phyloP scores from a whole-genome alignment of 1,139 yeast genomes.

The Blastobotrys proliferans region DNA sequence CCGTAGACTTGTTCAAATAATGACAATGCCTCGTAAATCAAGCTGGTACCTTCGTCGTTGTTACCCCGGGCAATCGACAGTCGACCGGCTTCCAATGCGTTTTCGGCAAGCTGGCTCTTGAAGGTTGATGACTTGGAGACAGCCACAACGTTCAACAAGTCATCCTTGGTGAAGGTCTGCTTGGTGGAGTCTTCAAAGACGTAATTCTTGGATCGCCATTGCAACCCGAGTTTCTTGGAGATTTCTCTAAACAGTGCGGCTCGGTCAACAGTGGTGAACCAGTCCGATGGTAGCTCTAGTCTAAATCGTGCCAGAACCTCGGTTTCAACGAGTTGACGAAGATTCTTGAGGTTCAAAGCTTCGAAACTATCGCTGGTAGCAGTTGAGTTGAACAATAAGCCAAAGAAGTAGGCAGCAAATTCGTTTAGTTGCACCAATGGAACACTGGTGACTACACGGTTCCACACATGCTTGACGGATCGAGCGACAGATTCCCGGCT shows the following conservation, averaged over 20 bases:
- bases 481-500: constrained; percentile 75
- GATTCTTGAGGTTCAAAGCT: no score
- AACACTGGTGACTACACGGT: constrained; percentile 43
- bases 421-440: constrained; percentile 57
- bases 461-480: constrained; percentile 70
- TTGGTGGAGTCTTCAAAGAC: constrained; percentile 44
- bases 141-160: constrained; percentile 69
- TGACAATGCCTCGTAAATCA: constrained; percentile 65
- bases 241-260: constrained; percentile 62
- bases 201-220: constrained; percentile 62
- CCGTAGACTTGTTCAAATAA: constrained; percentile 86
- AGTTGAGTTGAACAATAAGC: constrained; percentile 47
- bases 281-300: constrained; percentile 47
- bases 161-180: constrained; percentile 36
- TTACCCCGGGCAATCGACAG: constrained; percentile 32
- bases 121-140: constrained; percentile 65
- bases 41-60: constrained; percentile 34
- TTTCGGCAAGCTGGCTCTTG: constrained; percentile 67
- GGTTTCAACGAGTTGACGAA: constrained; percentile 39
- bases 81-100: constrained; percentile 59
- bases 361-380: constrained; percentile 44
- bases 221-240: constrained; percentile 79
- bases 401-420: constrained; percentile 68
- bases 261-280: constrained; percentile 17
- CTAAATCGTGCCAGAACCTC: constrained; percentile 59